These are phyloP conservation scores for Alternaria arborescens DNA, from an alignment of 2,329 filamentous ascomycete genomes.

Conservation along the genomic window DNA sequence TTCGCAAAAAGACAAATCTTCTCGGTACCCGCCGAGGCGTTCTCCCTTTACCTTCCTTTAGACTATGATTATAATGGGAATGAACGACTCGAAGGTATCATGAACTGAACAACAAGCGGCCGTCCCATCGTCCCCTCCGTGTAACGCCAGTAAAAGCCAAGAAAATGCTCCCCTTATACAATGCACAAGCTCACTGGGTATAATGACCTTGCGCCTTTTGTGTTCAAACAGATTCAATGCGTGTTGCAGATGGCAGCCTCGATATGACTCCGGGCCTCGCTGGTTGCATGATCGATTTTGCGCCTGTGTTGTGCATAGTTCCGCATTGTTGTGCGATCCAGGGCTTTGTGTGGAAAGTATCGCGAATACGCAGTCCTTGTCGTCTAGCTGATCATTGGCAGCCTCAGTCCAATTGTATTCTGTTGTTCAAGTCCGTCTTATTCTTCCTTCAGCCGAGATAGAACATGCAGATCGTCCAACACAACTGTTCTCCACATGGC, in stretches of 20 bases:
- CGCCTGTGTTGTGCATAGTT: background rate
- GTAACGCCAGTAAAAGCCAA: conserved; percentile 4
- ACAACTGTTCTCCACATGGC: background rate
- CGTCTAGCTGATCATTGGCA: background rate
- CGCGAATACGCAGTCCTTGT: background rate
- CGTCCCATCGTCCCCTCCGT: conserved; percentile 6
- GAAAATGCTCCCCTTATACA: conserved; percentile 1
- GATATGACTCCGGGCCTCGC: background rate
- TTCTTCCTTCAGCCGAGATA: background rate
- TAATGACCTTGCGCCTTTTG: conserved; percentile 15
- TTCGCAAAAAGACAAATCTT: background rate
- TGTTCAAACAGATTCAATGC: conserved; percentile 15
- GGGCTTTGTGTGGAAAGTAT: background rate
- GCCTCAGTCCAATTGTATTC: background rate
- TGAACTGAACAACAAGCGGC: conserved; percentile 7
- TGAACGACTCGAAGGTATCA: conserved; percentile 18
- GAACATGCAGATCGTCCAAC: background rate
- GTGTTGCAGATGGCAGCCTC: conserved; percentile 6
- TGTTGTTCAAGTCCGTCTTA: background rate
- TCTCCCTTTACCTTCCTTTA: background rate
- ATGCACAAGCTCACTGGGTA: conserved; percentile 13
- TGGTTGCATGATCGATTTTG: background rate
- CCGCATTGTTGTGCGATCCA: background rate
- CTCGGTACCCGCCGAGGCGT: conserved; percentile 6
- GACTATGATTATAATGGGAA: conserved; percentile 11